phyloP scores from a whole-genome alignment of 805 yeast genomes.

The Schwanniomyces occidentalis region DNA sequence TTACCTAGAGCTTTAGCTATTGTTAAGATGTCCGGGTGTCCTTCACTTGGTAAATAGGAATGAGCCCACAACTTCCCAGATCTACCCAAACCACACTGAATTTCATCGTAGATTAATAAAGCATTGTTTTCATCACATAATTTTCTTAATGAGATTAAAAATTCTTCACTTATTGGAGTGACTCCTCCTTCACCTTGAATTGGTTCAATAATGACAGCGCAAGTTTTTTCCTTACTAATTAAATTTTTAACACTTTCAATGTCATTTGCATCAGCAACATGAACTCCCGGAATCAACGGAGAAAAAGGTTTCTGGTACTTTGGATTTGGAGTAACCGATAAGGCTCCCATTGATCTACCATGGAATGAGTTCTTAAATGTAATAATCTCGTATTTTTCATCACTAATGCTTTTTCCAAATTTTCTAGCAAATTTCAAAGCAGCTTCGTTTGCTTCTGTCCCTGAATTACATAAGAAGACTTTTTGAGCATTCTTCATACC shows the following conservation, averaged over 20 bases:
- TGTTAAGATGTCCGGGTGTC: constrained; percentile 92
- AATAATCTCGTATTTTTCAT: constrained; percentile 69
- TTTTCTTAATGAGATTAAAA: constrained; percentile 62
- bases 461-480: constrained; percentile 65
- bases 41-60: constrained; percentile 65
- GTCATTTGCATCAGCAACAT: constrained; percentile 63
- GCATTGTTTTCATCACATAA: constrained; percentile 71
- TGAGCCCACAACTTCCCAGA: constrained; percentile 95
- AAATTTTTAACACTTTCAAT: constrained; percentile 56
- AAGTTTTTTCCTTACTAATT: constrained; percentile 60
- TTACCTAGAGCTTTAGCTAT: constrained; percentile 96
- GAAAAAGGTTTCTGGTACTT: constrained; percentile 91
- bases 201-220: constrained; percentile 95
- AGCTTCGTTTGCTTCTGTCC: constrained; percentile 61
- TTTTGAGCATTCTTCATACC: constrained; percentile 81
- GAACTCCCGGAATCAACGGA: constrained; percentile 89
- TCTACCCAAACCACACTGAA: constrained; percentile 95
- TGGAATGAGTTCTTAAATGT: constrained; percentile 92
- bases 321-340: constrained; percentile 88
- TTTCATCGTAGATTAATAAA: constrained; percentile 86
- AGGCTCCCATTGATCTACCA: constrained; percentile 92
- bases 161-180: constrained; percentile 62
- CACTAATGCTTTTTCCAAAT: constrained; percentile 59
- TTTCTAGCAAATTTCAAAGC: constrained; percentile 72
- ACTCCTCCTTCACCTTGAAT: constrained; percentile 99